Conservation (phyloP, 768 basidiomycete genomes). For the Suillus cothurnatus region DNA sequence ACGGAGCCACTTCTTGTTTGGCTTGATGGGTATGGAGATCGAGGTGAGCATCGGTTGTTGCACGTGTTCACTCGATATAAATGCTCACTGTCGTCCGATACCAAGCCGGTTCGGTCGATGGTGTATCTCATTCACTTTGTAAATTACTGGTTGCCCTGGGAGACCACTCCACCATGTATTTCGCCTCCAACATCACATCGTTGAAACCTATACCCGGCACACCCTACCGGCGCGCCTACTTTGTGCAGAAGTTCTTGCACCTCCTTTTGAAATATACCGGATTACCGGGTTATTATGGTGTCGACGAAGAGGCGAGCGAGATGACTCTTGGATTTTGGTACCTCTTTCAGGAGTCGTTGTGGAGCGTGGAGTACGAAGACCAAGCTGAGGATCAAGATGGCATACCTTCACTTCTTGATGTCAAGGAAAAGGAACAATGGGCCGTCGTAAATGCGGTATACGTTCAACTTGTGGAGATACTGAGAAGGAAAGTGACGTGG, state of each 20-base stretch:
- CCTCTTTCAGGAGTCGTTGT: constrained; percentile 84
- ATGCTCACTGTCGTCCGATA: constrained; percentile 15
- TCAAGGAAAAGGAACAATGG: constrained; percentile 43
- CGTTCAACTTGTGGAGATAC: constrained; percentile 68
- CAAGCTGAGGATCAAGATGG: constrained; percentile 32
- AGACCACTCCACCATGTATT: constrained; percentile 82
- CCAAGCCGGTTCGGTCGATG: constrained; percentile 40
- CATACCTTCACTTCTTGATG: constrained; percentile 17
- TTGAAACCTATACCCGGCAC: constrained; percentile 37
- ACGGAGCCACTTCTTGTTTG: constrained; percentile 86
- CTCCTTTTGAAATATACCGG: constrained; percentile 75
- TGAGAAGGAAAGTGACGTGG: constrained; percentile 77
- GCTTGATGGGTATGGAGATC: constrained; percentile 58
- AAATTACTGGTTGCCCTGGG: constrained; percentile 81
- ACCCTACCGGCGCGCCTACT: constrained; percentile 45
- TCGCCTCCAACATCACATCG: constrained; percentile 69
- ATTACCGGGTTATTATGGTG: constrained; percentile 73
- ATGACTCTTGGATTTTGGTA: constrained; percentile 90
- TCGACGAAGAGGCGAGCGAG: constrained; percentile 88
- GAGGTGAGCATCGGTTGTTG: constrained; percentile 35
- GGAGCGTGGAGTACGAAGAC: constrained; percentile 61
- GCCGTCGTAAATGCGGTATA: constrained; percentile 75
- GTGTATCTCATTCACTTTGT: constrained; percentile 70
- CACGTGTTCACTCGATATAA: constrained; percentile 39
- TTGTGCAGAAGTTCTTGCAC: constrained; percentile 71